Percentiles rank a stretch among this genome's conserved stretches.
phyloP scores from a whole-genome alignment of 495 filamentous ascomycete species.

The Aspergillus coremiiformis region DNA sequence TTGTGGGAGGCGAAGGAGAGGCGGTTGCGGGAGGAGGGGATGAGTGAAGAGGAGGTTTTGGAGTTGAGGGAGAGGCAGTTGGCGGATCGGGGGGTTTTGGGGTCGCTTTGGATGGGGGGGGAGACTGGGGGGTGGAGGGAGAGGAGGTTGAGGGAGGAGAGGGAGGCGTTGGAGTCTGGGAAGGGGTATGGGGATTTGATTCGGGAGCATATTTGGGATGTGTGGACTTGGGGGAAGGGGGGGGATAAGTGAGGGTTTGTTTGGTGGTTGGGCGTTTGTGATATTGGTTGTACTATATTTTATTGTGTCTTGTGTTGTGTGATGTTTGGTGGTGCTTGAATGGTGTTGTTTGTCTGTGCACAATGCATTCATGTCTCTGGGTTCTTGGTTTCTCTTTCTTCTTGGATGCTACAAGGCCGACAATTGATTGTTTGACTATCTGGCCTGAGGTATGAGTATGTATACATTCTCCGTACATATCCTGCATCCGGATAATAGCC shows the following conservation, averaged over 20 bases:
- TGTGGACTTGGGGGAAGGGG: conserved; percentile 53
- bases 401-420: too few relatives aligned
- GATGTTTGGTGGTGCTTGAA: too few relatives aligned
- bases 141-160: conserved; percentile 60
- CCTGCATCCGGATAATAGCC: too few relatives aligned
- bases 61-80: conserved; percentile 31
- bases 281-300: not conserved
- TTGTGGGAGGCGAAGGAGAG: conserved; percentile 33
- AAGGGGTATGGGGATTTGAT: conserved; percentile 79
- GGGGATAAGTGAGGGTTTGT: conserved; percentile 16
- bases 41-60: conserved; percentile 29
- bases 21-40: conserved; percentile 27
- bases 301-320: too few relatives aligned
- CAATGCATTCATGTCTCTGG: too few relatives aligned
- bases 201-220: conserved; percentile 76
- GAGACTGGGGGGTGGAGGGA: conserved; percentile 65
- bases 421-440: too few relatives aligned
- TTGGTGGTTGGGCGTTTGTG: not conserved
- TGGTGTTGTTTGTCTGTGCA: too few relatives aligned
- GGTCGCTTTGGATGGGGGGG: conserved; percentile 59
- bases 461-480: too few relatives aligned
- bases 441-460: too few relatives aligned
- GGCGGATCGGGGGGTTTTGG: conserved; percentile 36
- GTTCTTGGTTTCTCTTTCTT: too few relatives aligned
- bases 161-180: conserved; percentile 65